phyloP scores from a whole-genome alignment of 2,329 filamentous ascomycete species.

The Ascocoryne sarcoides region DNA sequence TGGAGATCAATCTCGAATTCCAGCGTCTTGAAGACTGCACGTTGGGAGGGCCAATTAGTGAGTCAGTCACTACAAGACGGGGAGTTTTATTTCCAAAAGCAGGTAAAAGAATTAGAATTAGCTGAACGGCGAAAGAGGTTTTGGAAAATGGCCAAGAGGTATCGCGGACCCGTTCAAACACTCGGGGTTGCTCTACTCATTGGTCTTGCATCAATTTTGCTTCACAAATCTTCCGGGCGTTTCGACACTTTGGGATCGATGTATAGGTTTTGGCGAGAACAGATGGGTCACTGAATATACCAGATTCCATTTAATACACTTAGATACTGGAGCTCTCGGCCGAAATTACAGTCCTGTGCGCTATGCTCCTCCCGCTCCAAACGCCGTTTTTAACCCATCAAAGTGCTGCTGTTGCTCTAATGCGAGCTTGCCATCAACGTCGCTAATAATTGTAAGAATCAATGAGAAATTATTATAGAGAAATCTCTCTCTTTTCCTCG shows the following conservation, averaged over 20 bases:
- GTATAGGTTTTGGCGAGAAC: slow-evolving; percentile 19
- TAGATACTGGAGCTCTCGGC: not conserved
- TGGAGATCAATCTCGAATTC: slow-evolving; percentile 66
- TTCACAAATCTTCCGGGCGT: slow-evolving; percentile 38
- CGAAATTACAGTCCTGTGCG: too few relatives aligned
- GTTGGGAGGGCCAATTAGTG: slow-evolving; percentile 39
- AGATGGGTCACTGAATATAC: slow-evolving; percentile 11
- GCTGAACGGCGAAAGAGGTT: slow-evolving; percentile 49
- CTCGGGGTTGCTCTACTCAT: slow-evolving; percentile 58
- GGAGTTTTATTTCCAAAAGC: slow-evolving; percentile 56
- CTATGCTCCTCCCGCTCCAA: slow-evolving; percentile 35
- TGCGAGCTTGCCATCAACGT: slow-evolving; percentile 63
- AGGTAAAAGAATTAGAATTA: slow-evolving; percentile 63
- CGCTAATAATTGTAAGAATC: slow-evolving; percentile 84
- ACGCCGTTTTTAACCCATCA: slow-evolving; percentile 52
- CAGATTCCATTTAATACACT: not conserved
- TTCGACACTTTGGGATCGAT: slow-evolving; percentile 22
- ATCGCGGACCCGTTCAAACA: slow-evolving; percentile 55
- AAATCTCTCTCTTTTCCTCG: slow-evolving; percentile 76
- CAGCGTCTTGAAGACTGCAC: slow-evolving; percentile 81
- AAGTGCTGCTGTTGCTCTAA: slow-evolving; percentile 70
- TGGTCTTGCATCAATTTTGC: slow-evolving; percentile 58
- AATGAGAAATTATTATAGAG: slow-evolving; percentile 94
- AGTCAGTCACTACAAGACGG: slow-evolving; percentile 58
- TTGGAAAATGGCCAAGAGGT: slow-evolving; percentile 46